Evolutionary conservation across 139 green algal genomes (phyloP).

Genomic region (Volvox africanus): DNA sequence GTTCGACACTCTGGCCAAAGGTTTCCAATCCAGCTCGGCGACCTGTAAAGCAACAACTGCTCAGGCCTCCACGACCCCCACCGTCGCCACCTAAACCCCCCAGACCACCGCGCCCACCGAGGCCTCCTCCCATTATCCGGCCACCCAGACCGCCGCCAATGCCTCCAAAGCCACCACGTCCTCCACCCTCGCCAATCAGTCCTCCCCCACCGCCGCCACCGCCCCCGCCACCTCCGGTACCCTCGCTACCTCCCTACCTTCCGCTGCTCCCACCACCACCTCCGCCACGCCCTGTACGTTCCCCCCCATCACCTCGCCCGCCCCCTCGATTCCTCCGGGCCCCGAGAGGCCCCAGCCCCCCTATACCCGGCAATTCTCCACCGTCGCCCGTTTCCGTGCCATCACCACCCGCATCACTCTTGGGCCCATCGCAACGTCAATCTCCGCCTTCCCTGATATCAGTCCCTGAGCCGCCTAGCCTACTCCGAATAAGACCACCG

Average conservation of each 20-base stretch:
- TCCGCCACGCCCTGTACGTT: not conserved
- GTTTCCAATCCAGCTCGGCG: too few relatives aligned
- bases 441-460: not conserved
- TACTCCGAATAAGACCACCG: not conserved
- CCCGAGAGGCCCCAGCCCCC: not conserved
- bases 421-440: not conserved
- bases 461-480: not conserved
- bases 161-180: not conserved
- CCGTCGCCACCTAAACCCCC: not conserved
- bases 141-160: not conserved
- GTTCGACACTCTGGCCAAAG: too few relatives aligned
- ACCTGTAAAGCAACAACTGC: too few relatives aligned
- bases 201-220: not conserved
- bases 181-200: not conserved
- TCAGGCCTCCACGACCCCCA: not conserved
- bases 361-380: not conserved
- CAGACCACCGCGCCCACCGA: not conserved
- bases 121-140: not conserved
- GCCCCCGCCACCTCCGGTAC: not conserved
- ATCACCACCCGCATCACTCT: not conserved
- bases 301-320: not conserved
- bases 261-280: not conserved
- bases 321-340: not conserved
- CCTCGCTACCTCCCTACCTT: not conserved
- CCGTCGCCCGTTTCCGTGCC: not conserved